Conservation (phyloP, 257 asterid genomes). For the Penstemon davidsonii region DNA sequence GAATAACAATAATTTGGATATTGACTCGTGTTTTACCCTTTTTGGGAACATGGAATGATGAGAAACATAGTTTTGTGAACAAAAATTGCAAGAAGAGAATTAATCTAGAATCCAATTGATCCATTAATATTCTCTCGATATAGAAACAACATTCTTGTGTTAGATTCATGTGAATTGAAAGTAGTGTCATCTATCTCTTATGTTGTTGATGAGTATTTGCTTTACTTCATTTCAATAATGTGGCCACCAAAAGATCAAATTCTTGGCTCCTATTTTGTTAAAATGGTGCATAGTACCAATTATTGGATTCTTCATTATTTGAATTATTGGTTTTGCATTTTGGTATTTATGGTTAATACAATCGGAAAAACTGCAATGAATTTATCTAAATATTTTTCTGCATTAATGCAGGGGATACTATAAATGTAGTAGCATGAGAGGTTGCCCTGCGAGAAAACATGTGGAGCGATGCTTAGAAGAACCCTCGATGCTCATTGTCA, state of each 20-base stretch:
- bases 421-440: conserved; percentile 96
- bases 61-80: background rate
- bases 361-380: conserved; percentile 28
- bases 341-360: background rate
- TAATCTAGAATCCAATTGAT: background rate
- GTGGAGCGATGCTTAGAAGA: conserved; percentile 95
- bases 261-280: background rate
- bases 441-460: conserved; percentile 94
- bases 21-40: background rate
- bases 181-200: background rate
- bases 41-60: background rate
- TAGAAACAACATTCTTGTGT: background rate
- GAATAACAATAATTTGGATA: background rate
- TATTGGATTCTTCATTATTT: background rate
- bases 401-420: conserved; percentile 84
- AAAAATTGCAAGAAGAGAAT: background rate
- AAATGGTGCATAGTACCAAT: background rate
- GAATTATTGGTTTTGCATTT: background rate
- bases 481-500: conserved; percentile 85
- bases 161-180: background rate
- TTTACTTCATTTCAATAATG: conserved; percentile 1
- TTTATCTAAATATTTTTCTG: conserved; percentile 4
- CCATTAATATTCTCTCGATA: background rate
- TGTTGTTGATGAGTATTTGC: background rate
- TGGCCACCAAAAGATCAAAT: background rate